Evolutionary conservation across 108 stramenopile genomes (phyloP).

Genomic region (Nannochloropsis salina): DNA sequence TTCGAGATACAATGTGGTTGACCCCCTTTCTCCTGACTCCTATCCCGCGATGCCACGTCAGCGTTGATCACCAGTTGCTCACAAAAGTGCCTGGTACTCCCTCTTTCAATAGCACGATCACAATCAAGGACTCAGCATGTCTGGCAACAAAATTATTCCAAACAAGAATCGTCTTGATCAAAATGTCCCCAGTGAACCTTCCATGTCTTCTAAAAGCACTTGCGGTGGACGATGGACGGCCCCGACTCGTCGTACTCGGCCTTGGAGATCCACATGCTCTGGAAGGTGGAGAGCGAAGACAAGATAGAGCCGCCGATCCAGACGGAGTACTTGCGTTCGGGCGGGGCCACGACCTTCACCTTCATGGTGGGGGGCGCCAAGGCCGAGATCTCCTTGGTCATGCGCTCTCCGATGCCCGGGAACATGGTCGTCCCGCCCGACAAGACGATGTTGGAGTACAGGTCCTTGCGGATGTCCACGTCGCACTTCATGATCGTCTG

Average conservation of each 20-base stretch:
- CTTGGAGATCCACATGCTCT: constrained; percentile 99
- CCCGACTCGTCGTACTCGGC: constrained; percentile 99
- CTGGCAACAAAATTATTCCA: too few species aligned
- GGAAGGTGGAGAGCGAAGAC: constrained; percentile 96
- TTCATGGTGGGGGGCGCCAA: constrained; percentile 63
- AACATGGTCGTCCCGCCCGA: constrained; percentile 75
- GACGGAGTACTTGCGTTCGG: constrained; percentile 82
- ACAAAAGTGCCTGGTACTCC: too few species aligned
- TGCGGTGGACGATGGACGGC: constrained; percentile 96
- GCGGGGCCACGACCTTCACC: constrained; percentile 98
- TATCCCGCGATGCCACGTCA: too few species aligned
- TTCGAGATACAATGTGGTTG: too few species aligned
- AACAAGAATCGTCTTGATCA: not conserved
- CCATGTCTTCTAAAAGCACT: constrained; percentile 59
- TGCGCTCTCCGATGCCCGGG: constrained; percentile 97
- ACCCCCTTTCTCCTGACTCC: too few species aligned
- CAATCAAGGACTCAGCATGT: too few species aligned
- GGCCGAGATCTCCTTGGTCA: constrained; percentile 93
- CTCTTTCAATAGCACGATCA: too few species aligned
- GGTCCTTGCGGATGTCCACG: constrained; percentile 94
- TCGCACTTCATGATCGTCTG: constrained; percentile 99
- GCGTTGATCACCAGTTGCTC: too few species aligned
- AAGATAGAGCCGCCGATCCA: constrained; percentile 81
- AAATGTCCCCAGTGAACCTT: not conserved
- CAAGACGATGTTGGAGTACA: constrained; percentile 63